Evolutionary conservation across 2,329 filamentous ascomycete species (phyloP), one percentile per base, ranked within the genome.

Genomic region (Ophiostoma populinum): DNA sequence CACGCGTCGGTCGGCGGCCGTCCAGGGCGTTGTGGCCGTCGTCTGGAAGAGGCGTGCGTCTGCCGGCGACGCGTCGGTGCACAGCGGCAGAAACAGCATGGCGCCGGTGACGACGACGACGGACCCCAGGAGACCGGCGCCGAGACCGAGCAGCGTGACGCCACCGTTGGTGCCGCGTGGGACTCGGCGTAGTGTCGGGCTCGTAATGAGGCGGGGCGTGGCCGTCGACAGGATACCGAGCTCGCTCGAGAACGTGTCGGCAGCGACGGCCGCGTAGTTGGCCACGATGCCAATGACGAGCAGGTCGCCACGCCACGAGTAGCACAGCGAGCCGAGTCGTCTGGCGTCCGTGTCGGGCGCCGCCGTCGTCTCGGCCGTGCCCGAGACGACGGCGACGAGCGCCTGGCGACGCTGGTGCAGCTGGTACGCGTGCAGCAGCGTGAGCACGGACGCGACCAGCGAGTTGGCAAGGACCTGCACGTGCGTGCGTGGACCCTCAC

Each of bases 161-260:
- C 87, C 90, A 21, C 90, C 90, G 51, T 98, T 98, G 27, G 90
- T 95, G 33, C 90, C 90, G 1, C 71, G 77, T 0, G 90, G 86
- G 0, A 95, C 90, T 43, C 71, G 67, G 40, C 80, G 75, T 48
- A 90, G 65, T 5, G 58, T 73, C 12, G 67, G 72, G 11, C 80
- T 86, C 4, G 83, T 94, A 51, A 98, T 87, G 24, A 98, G 70
- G 24, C 86, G 74, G 7, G 90, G 90, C 29, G 70, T 61, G 17
- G 67, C 67, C 40, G 65, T 70, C 6, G 86, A 79, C 10, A 98
- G 64, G 38, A 98, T 98, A 11, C 90, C 90, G 15, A 98, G 73
- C 59, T 98, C 90, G 9, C 85, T 93, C 38, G 80, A 86, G 53
- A 94, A 90, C 0, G 90, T 98, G 54, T 98, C 90, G 33, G 87